These are phyloP conservation scores for Teunomyces gatunensis DNA, from an alignment of 805 yeast genomes.

Conservation along the genomic window DNA sequence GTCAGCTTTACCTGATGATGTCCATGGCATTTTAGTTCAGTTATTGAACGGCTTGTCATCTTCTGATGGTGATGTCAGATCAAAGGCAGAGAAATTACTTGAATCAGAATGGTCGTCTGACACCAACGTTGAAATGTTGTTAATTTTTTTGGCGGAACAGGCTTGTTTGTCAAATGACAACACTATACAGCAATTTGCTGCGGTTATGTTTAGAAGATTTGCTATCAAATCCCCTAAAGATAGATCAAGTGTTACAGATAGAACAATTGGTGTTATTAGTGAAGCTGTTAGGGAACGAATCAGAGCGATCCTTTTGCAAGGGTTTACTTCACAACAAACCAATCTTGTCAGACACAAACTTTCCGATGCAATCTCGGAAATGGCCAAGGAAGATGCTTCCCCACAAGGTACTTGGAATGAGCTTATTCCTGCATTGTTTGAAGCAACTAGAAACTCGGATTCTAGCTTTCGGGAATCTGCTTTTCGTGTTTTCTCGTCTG, in stretches of 20 bases:
- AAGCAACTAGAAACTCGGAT: constrained; percentile 55
- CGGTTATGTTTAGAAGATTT: constrained; percentile 85
- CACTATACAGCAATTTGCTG: constrained; percentile 66
- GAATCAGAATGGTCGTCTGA: constrained; percentile 73
- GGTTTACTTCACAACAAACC: constrained; percentile 68
- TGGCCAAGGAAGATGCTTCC: constrained; percentile 66
- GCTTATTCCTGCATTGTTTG: constrained; percentile 68
- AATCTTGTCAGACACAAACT: constrained; percentile 83
- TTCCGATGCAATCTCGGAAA: constrained; percentile 91
- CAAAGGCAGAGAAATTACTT: constrained; percentile 72
- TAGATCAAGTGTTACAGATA: constrained; percentile 60
- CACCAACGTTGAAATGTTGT: constrained; percentile 64
- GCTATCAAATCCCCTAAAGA: constrained; percentile 77
- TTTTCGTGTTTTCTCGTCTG: constrained; percentile 80
- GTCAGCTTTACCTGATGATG: constrained; percentile 55
- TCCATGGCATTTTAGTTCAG: constrained; percentile 49
- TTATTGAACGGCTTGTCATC: constrained; percentile 65
- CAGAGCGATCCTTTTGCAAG: constrained; percentile 64
- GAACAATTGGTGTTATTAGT: constrained; percentile 71
- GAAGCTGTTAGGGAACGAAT: constrained; percentile 59
- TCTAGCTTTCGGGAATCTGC: constrained; percentile 82
- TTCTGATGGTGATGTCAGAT: constrained; percentile 70
- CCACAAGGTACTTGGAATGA: constrained; percentile 70
- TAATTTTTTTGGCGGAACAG: constrained; percentile 79
- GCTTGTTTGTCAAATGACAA: constrained; percentile 63